Base-by-base conservation (phyloP, 225 moss, liverwort and hornwort species). In the Bryum argenteum region DNA sequence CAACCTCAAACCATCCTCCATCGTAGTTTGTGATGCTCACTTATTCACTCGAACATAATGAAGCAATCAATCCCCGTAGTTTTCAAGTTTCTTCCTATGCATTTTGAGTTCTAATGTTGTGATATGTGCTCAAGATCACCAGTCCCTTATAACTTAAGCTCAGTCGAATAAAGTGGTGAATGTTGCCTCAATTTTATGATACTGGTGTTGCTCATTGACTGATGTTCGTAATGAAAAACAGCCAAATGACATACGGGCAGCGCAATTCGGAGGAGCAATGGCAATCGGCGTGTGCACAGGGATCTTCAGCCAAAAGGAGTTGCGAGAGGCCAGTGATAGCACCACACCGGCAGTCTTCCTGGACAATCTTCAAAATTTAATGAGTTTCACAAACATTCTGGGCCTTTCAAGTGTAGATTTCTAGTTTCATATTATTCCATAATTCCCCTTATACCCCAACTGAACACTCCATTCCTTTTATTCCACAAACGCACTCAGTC, bases 221-320 rank as follows among this genome's bases (percentile, higher is more conserved):
- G 19, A 75, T 11, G n/a, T 72, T 37, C 68, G 67, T 48, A 48
- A 28, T 28, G 1, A 18, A 60, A 48, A 71, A 41, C 90, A 94
- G 94, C 93, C 93, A 56, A 93, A 91, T 71, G 96, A 96, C 47
- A 91, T 96, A 56, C 79, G 78, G 15, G 96, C 93, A 53, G 93
- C 96, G 58, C 91, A 91, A 66, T 91, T 82, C 68, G 93, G 88
- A 65, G 96, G 96, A 80, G 88, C 91, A 58, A 66, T 89, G 76
- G 85, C 93, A 18, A 81, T 96, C 51, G 96, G 96, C 37, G 96
- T 96, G 11, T 91, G 91, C 78, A 96, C 93, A 5, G 96, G 96
- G 12, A 13, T 93, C 47, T 96, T 96, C 78, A 67, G 71, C 15
- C 83, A 81, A 50, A 82, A 81, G 56, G 93, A 93, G 47, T 81